Base-by-base conservation (phyloP, 768 basidiomycete genomes). In the Boletus vermiculosoides region DNA sequence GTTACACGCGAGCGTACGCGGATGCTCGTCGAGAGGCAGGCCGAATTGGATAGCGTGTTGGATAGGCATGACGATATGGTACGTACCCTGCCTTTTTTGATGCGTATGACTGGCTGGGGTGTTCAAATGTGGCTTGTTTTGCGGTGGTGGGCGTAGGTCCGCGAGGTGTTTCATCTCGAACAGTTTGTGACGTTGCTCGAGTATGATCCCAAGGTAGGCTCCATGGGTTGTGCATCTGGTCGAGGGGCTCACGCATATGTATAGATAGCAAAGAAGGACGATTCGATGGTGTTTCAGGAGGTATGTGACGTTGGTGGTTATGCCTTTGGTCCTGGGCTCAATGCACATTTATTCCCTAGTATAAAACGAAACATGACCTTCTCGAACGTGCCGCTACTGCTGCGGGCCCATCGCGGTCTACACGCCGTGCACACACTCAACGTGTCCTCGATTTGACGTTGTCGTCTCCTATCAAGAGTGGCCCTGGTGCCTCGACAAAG, bases 141-240 rank as follows among this genome's bases (percentile, higher is more conserved):
- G 30, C 49, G 31, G 13, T 8, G 18, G 25, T 46, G 56, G 15
- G 42, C 22, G 41, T 58, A 93, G 88, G 79, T 96, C 47, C 83
- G 94, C 57, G 92, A 98, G 72, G 78, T 83, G 56, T 98, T 95
- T 71, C 94, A 98, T 67, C 79, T 96, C 73, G 88, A 94, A 61
- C 78, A 87, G 56, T 95, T 89, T 67, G 81, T 84, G 3, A 85
- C 82, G 25, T 78, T 96, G 76, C 73, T 94, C 36, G 79, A 77
- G 20, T 98, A 85, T 69, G 81, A 95, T 71, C 94, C 94, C 10
- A 71, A 77, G 71, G 89, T 90, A 59, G 37, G 83, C 30, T 33
- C 9, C 13, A 42, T 22, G 9, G 11, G 25, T 8, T 20, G 28
- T 40, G 9, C 20, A 10, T 45, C 33, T 33, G 23, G 25, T 39